phyloP scores from a whole-genome alignment of 805 yeast species.

The Yamadazyma olivae region DNA sequence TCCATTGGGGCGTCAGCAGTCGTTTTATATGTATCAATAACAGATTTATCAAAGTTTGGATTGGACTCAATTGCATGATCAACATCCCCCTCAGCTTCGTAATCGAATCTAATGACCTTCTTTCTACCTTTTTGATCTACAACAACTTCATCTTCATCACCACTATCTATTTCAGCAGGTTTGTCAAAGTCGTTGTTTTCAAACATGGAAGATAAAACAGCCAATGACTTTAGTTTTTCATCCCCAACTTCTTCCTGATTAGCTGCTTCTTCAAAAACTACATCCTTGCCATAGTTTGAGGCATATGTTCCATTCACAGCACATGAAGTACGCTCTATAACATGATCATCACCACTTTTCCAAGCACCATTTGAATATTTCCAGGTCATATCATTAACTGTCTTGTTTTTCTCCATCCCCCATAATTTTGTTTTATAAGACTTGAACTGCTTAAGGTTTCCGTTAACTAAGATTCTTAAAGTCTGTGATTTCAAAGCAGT shows the following conservation, averaged over 20 bases:
- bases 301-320: slow-evolving; percentile 26
- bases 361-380: slow-evolving; percentile 65
- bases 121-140: slow-evolving; percentile 37
- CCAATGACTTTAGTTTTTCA: slow-evolving; percentile 26
- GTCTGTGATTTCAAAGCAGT: slow-evolving; percentile 51
- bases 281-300: slow-evolving; percentile 19
- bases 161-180: slow-evolving; percentile 34
- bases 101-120: slow-evolving; percentile 30
- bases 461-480: slow-evolving; percentile 60
- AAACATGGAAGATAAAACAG: slow-evolving; percentile 34
- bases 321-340: slow-evolving; percentile 55
- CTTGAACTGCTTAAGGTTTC: slow-evolving; percentile 52
- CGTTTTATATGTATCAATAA: slow-evolving; percentile 22
- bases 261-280: slow-evolving; percentile 10
- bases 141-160: slow-evolving; percentile 30
- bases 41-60: slow-evolving; percentile 18
- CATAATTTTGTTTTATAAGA: slow-evolving; percentile 78
- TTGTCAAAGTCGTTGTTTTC: slow-evolving; percentile 31
- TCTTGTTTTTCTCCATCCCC: slow-evolving; percentile 79
- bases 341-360: slow-evolving; percentile 77
- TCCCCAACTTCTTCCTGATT: slow-evolving; percentile 7
- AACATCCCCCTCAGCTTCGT: slow-evolving; percentile 21
- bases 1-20: slow-evolving; percentile 21
- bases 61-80: slow-evolving; percentile 21
- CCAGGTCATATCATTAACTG: slow-evolving; percentile 59